Evolutionary conservation across 306 rosid species (phyloP), one percentile per base, ranked within the genome.

Genomic region (Erythrophleum fordii): DNA sequence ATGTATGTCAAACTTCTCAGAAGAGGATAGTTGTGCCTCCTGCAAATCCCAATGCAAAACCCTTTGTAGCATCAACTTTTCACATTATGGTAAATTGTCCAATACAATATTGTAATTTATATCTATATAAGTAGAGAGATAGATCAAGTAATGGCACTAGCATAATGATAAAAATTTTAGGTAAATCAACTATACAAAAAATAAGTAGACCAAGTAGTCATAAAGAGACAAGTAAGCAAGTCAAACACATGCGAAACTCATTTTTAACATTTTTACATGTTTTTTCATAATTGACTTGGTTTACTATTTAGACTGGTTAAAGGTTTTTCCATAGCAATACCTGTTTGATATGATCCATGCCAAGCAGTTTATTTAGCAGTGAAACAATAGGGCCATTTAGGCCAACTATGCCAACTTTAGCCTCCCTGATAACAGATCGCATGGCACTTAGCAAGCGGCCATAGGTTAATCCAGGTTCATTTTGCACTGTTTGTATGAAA

Each of bases 401-500:
- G 14, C 82, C 85, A 61, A 74, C 62, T 0, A 72, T 77, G 59
- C 86, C 89, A 67, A 78, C 85, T 77, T 72, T 83, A 29, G 88
- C 87, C 46, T 79, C 91, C 28, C 88, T 83, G 78, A 84, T 87
- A 16, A 69, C 55, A 35, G 77, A 22, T 20, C 89, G 89, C 88
- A 92, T 92, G 44, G 84, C 72, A 78, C 39, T 72, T 0, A 88
- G 66, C 82, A 92, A 77, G 14, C 61, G 76, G 9, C 94, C 90
- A 58, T 92, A 92, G 5, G 88, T 87, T 37, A 83, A 51, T 56
- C 86, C 82, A 1, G 89, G 80, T 73, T 83, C 85, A 29, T 70
- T 84, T 80, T 92, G 87, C 83, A 76, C 81, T 46, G 90, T 85
- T 84, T 84, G 89, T 68, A 90, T 90, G 80, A 90, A 88, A 82